Percentiles rank a stretch among this genome's conserved stretches.
Conservation (phyloP, 176 grass and related monocot genomes). For the Musa itinerans region DNA sequence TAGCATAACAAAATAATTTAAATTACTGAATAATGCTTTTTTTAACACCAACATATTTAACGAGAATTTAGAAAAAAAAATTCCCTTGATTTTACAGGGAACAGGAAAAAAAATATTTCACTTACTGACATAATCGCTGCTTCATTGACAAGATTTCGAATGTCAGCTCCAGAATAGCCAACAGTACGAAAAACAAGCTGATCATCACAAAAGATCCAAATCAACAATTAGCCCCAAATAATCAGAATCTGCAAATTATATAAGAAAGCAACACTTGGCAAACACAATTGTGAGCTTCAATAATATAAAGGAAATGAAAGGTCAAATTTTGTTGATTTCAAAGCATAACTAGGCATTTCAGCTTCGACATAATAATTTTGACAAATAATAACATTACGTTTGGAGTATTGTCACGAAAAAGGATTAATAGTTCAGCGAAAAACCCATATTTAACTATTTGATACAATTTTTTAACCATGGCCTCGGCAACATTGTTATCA, state of each 20-base stretch:
- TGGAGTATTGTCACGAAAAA: too few species aligned
- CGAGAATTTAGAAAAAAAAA: not conserved
- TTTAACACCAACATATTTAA: not conserved
- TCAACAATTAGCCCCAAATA: not conserved
- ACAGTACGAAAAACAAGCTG: slow-evolving; percentile 35
- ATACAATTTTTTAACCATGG: too few species aligned
- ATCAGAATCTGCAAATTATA: not conserved
- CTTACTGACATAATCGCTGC: slow-evolving; percentile 40
- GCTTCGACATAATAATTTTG: too few species aligned
- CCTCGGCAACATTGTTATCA: too few species aligned
- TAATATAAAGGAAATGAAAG: not conserved
- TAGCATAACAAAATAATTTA: too few species aligned
- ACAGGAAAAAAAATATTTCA: not conserved
- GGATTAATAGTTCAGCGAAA: too few species aligned
- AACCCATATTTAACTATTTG: too few species aligned
- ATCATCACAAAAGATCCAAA: not conserved
- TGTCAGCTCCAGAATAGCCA: slow-evolving; percentile 39
- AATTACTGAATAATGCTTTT: not conserved
- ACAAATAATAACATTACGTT: too few species aligned
- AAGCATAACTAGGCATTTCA: too few species aligned
- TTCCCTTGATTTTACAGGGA: not conserved
- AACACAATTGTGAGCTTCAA: not conserved
- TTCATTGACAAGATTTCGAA: slow-evolving; percentile 37
- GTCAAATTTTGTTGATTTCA: too few species aligned
- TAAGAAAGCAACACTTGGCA: not conserved